Evolutionary conservation across 495 filamentous ascomycete genomes (phyloP).

Genomic region (Rostrohypoxylon terebratum): DNA sequence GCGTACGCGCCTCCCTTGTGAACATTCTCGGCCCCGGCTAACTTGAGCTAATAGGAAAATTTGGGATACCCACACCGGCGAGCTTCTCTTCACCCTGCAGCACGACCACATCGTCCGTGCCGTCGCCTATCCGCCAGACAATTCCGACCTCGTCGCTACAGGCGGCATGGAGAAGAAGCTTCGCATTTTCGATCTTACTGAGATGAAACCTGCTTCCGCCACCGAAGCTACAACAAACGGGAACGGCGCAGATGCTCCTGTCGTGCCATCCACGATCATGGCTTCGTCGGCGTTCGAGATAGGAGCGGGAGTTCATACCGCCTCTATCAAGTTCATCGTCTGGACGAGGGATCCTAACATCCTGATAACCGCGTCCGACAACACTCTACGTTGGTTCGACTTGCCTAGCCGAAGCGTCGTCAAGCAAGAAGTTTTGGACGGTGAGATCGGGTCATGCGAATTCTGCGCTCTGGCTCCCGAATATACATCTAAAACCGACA

Average conservation of each 20-base stretch:
- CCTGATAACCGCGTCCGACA: constrained; percentile 90
- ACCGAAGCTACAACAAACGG: constrained; percentile 37
- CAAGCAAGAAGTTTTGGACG: constrained; percentile 77
- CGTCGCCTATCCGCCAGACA: constrained; percentile 86
- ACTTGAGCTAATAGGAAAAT: constrained; percentile 72
- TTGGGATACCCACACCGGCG: constrained; percentile 96
- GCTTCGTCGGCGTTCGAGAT: constrained; percentile 80
- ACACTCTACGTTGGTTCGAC: constrained; percentile 94
- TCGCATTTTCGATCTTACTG: constrained; percentile 87
- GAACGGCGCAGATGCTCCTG: constrained; percentile 33
- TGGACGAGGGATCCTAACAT: constrained; percentile 90
- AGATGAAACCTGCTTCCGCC: constrained; percentile 48
- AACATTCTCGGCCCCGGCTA: constrained; percentile 7
- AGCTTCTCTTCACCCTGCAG: constrained; percentile 86
- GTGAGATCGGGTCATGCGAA: constrained; percentile 90
- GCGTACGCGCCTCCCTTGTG: constrained; percentile 67
- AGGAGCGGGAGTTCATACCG: constrained; percentile 81
- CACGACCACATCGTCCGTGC: constrained; percentile 96
- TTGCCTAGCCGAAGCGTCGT: constrained; percentile 77
- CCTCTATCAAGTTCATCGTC: constrained; percentile 92
- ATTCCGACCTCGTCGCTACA: constrained; percentile 82
- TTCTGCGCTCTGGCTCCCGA: constrained; percentile 69
- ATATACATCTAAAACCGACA: constrained; percentile 56
- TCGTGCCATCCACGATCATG: constrained; percentile 54
- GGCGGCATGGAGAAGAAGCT: constrained; percentile 97